Base-by-base conservation (phyloP, 2,329 filamentous ascomycete species). In the Zelopaecilomyces penicillatus region DNA sequence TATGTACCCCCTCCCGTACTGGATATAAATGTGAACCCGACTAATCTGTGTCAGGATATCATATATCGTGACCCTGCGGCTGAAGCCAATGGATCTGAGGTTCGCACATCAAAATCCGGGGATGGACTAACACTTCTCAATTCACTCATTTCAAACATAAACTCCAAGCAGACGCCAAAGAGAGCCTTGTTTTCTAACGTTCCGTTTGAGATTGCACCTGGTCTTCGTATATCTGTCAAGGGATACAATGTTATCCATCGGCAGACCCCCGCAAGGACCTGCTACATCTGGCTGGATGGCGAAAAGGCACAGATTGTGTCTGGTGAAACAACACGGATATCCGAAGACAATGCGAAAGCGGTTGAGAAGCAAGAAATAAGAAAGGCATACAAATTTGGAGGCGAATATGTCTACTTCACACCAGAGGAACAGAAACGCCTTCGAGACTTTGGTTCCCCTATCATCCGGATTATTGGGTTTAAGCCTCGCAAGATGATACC, bases 311-410 rank as follows among this genome's bases (percentile, higher is more conserved):
- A 95, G 58, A 83, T 97, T 45, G 90, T 80, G 1, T 72, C 78
- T 9, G 81, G 85, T 1, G 78, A 84, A 54, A 93, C 87, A 0
- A 82, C 80, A 1, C 79, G 82, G 45, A 75, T 90, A 44, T 83
- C 87, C 4, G 85, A 88, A 49, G 87, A 94, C 54, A 89, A 82
- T 12, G 78, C 83, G 2, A 76, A 82, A 33, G 79, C 80, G 0
- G 80, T 97, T 1, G 83, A 94, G 50, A 90, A 90, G 54, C 68
- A 68, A 3, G 89, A 97, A 56, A 78, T 94, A 19, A 85, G 85
- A 47, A 96, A 93, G 64, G 93, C 91, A 0, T 98, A 93, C 71
- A 96, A 93, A 56, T 97, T 97, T 58, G 93, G 91, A 9, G 90
- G 88, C 34, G 87, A 95, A 52, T 88, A 88, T 39, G 80, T 98